Base-by-base conservation (phyloP, 768 basidiomycete species). In the Suillus subalutaceus region DNA sequence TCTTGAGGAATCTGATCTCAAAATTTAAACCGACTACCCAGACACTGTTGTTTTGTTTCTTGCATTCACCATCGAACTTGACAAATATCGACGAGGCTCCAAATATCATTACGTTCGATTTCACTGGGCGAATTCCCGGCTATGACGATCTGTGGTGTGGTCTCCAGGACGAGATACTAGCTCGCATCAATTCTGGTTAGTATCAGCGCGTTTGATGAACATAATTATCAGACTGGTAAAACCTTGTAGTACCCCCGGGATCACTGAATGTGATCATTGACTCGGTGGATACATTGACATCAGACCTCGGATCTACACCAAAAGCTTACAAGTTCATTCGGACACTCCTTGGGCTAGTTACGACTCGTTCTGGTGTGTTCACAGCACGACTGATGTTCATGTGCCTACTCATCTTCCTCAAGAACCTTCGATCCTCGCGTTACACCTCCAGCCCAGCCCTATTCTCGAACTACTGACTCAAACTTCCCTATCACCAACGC, bases 211-310 rank as follows among this genome's bases (percentile, higher is more conserved):
- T 60, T 44, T 50, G n/a, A 37, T 15, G 9, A 20, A 59, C 41
- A 43, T 32, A 26, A 32, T 20, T 3, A 20, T 60, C 58, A 30
- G 18, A 60, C 41, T 60, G 6, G 18, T 41, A 32, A 20, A 43
- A 43, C 30, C 18, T 71, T 57, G 61, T 73, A 84, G 84, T 76
- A 56, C 70, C 81, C 38, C 48, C 80, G 38, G 81, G 83, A 38
- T 80, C 88, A n/a, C 65, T 91, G 37, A 84, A 82, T 67, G 84
- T 93, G 30, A 74, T 91, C 62, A 81, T 95, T 43, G 94, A 95
- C 74, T 91, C 91, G 23, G 76, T 88, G 20, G 89, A 93, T 69
- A 89, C 87, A 5, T 76, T 94, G 30, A 72, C 82, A 6, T 79
- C 84, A 12, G 90, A 93, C 71, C 72, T 86, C 30, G 83, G 80